Base-by-base conservation (phyloP, 1,284 basidiomycete species). In the Irpex lacteus region DNA sequence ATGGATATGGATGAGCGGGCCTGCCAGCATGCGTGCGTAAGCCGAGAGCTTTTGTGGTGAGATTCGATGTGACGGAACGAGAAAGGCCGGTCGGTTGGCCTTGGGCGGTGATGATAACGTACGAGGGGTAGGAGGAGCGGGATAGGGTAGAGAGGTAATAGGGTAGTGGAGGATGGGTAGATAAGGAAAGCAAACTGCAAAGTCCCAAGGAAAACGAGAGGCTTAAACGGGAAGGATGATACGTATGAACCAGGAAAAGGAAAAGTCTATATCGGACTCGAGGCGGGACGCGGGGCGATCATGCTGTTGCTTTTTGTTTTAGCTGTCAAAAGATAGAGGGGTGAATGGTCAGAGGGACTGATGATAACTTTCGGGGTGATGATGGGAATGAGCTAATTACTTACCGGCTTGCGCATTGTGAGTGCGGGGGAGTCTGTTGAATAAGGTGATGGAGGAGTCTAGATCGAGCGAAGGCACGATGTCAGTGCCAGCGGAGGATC, bases 341-440 rank as follows among this genome's bases (percentile, higher is more conserved):
- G 54, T 13, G 15, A 34, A 21, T 9, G 19, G 55, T 36, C 47
- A 34, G 19, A 52, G 7, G 15, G 26, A 4, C 26, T 26, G 26
- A 26, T 26, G 26, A 26, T 26, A 26, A 26, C 26, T 26, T 26
- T 26, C 26, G 50, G 19, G 50, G 50, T 52, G 19, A 52, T 52
- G 50, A 52, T 18, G 47, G 38, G 49, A 5, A 58, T 11, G 59
- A 21, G 11, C 11, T 44, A 44, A 44, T 11, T 7, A 71, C 76
- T 63, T 62, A 77, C 76, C 36, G 76, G 70, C 66, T 75, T 77
- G 44, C 72, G 74, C 76, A 77, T 77, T 73, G 75, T 77, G 21
- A 77, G 68, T 26, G 71, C 72, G 19, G 75, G 73, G 21, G 71
- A 72, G 63, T 71, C 64, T 53, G 73, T 67, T 34, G 71, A 64